phyloP scores from a whole-genome alignment of 2,329 filamentous ascomycete species.

The Cladosporium colombiae region DNA sequence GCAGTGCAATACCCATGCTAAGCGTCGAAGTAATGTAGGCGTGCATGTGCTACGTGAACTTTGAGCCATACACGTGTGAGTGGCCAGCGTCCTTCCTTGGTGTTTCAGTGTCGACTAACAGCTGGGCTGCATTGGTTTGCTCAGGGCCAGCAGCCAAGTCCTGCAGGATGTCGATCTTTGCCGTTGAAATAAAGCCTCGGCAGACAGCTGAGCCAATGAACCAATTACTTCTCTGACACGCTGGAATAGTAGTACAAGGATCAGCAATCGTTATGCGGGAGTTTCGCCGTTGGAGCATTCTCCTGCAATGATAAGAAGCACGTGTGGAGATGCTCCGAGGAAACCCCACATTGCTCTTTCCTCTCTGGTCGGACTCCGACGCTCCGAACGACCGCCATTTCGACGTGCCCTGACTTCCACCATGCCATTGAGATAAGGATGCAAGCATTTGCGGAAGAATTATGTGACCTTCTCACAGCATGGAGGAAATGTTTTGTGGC shows the following conservation, averaged over 20 bases:
- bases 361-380: neutral
- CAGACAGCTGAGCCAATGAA: conserved; percentile 7
- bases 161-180: conserved; percentile 7
- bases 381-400: neutral
- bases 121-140: conserved; percentile 15
- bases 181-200: conserved; percentile 2
- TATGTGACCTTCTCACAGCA: neutral
- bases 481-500: neutral
- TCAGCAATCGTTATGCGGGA: conserved; percentile 16
- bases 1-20: neutral
- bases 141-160: conserved; percentile 5
- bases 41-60: neutral
- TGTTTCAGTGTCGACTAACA: conserved; percentile 1
- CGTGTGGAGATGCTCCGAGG: conserved; percentile 6
- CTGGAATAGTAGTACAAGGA: conserved; percentile 4
- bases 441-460: neutral
- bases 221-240: neutral
- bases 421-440: neutral
- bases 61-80: conserved; percentile 15
- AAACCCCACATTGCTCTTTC: neutral
- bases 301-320: conserved; percentile 13
- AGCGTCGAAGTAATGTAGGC: neutral
- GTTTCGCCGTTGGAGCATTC: neutral
- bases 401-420: neutral
- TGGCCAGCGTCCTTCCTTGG: conserved; percentile 12